Percentiles rank a stretch among this genome's conserved stretches.
phyloP scores from a whole-genome alignment of 2,329 filamentous ascomycete genomes.

The Aspergillus thermomutatus region DNA sequence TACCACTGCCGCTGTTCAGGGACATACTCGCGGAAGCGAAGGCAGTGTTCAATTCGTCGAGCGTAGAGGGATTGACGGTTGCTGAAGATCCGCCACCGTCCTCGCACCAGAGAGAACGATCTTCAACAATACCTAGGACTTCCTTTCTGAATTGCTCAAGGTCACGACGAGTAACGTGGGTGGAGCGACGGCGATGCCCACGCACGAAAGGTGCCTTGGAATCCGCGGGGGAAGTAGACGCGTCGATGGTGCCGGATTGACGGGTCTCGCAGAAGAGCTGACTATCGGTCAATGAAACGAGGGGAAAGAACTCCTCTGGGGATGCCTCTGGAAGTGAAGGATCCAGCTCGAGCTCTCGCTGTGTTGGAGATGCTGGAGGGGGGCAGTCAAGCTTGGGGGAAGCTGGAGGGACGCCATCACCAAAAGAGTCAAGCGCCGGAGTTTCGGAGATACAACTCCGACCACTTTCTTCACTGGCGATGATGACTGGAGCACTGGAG shows the following conservation, averaged over 20 bases:
- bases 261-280: conserved; percentile 1
- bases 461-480: conserved; percentile 11
- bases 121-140: conserved; percentile 29
- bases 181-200: conserved; percentile 41
- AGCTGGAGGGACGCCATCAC: conserved; percentile 7
- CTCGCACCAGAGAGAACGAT: conserved; percentile 27
- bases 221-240: conserved; percentile 24
- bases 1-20: conserved; percentile 31
- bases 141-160: conserved; percentile 38
- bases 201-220: conserved; percentile 34
- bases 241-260: conserved; percentile 31
- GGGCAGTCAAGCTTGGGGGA: neutral
- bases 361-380: neutral
- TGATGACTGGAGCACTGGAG: conserved; percentile 9
- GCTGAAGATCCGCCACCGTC: conserved; percentile 25
- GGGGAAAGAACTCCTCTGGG: neutral
- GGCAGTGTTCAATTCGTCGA: conserved; percentile 35
- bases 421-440: conserved; percentile 22
- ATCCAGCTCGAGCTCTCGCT: neutral
- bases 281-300: conserved; percentile 1
- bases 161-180: conserved; percentile 38
- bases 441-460: conserved; percentile 15
- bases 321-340: neutral
- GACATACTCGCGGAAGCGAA: conserved; percentile 34
- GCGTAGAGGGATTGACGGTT: conserved; percentile 18